phyloP scores from a whole-genome alignment of 2,329 filamentous ascomycete species.

The Pseudopyricularia javanii region DNA sequence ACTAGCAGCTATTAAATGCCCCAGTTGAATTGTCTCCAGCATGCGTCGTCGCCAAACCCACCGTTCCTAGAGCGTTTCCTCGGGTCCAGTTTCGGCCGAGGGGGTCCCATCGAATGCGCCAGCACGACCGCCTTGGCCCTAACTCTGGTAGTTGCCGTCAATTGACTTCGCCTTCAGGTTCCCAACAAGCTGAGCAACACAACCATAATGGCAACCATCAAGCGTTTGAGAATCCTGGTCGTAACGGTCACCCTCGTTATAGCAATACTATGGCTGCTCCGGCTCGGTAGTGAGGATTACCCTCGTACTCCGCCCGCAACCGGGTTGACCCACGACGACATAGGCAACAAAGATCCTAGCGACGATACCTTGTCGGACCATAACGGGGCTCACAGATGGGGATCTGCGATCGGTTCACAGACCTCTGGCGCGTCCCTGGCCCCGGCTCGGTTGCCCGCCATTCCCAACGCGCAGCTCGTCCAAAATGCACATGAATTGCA shows the following conservation, averaged over 20 bases:
- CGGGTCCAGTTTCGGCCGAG: too few species aligned
- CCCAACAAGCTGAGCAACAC: background rate
- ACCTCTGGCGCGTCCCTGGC: background rate
- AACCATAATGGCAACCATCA: background rate
- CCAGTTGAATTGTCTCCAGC: too few species aligned
- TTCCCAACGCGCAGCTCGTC: background rate
- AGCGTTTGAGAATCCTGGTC: background rate
- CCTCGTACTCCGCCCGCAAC: background rate
- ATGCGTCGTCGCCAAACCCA: too few species aligned
- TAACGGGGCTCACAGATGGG: background rate
- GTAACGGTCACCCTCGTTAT: background rate
- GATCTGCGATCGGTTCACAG: background rate
- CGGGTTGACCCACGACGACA: background rate
- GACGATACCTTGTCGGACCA: background rate
- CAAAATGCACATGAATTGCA: constrained; percentile 4
- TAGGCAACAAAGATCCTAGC: background rate
- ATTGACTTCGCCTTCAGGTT: background rate
- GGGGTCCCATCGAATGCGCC: too few species aligned
- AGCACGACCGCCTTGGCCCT: too few species aligned
- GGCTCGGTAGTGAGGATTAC: background rate
- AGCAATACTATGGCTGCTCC: background rate
- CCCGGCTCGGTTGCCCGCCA: background rate
- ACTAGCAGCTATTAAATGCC: too few species aligned
- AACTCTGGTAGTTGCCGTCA: background rate
- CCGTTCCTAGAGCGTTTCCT: too few species aligned